Evolutionary conservation across 345 rosid species (phyloP), one percentile per base, ranked within the genome.

Genomic region (Rhodamnia rubescens): DNA sequence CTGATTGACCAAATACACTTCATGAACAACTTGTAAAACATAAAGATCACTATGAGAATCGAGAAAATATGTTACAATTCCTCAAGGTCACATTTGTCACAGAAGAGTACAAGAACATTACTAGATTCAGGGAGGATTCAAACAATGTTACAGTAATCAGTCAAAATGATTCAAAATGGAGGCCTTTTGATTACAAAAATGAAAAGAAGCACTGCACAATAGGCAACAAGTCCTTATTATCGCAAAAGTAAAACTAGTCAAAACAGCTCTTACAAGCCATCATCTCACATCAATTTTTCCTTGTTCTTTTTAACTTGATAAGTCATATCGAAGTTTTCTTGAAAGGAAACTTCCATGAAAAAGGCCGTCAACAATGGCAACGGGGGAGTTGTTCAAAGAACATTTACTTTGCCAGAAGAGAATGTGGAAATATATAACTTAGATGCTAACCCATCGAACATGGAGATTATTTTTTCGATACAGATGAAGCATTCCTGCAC

Each of bases 1-100:
- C 98, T 96, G 90, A 59, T 47, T 16, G 52, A 51, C 52, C 40
- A 53, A 52, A 44, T 74, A 69, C 2, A 36, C 26, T 26, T 22
- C 47, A 20, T 64, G 78, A 64, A 64, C 53, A 51, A 11, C 16
- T 82, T 12, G 40, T 27, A 82, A 27, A 82, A 16, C 55, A 32
- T 22, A 7, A 51, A 50, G 56, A 50, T 26, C 52, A 51, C 20
- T 27, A 26, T n/a, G 13, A 82, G 21, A 27, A 82, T 64, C 7
- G 6, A 32, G 75, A 32, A 64, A 32, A 32, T 64, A 64, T 2
- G 44, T 64, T 29, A 64, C 75, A 16, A 42, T 64, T 32, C 78
- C 44, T 8, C 21, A 40, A 32, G 27, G 59, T 32, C 75, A 64
- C 44, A 16, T 64, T 64, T 32, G 15, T 16, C 22, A 32, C 44